phyloP scores from a whole-genome alignment of 108 stramenopile species.

The Cyclostephanos tholiformis region DNA sequence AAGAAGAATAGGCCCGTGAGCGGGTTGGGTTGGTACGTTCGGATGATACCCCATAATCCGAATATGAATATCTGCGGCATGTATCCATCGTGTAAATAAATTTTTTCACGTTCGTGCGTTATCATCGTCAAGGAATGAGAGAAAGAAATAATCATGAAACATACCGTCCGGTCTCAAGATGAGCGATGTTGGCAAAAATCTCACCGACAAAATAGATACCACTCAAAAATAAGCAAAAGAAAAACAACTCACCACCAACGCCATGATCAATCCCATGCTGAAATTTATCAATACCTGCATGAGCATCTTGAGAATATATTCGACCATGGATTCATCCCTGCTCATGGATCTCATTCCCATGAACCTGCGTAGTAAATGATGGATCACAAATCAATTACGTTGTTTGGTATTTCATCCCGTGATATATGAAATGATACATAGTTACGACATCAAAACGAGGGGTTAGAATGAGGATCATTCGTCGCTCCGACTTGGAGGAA shows the following conservation, averaged over 20 bases:
- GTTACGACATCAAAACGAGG: background rate
- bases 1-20: constrained; percentile 78
- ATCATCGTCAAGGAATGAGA: background rate
- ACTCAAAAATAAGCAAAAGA: background rate
- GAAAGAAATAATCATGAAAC: too few species aligned
- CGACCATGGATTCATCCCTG: constrained; percentile 68
- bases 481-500: background rate
- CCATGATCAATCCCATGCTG: constrained; percentile 83
- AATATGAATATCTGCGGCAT: constrained; percentile 62
- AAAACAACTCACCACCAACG: constrained; percentile 46
- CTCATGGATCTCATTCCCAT: constrained; percentile 82
- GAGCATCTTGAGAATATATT: constrained; percentile 70
- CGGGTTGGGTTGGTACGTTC: constrained; percentile 82
- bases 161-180: too few species aligned
- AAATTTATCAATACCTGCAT: constrained; percentile 87
- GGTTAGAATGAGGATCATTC: background rate
- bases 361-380: constrained; percentile 16
- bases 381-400: background rate
- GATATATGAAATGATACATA: background rate
- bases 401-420: background rate
- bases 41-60: constrained; percentile 79
- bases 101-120: too few species aligned
- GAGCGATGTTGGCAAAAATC: too few species aligned
- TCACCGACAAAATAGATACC: too few species aligned
- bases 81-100: background rate